phyloP scores from a whole-genome alignment of 345 rosid genomes.

The Arabidopsis suecica region DNA sequence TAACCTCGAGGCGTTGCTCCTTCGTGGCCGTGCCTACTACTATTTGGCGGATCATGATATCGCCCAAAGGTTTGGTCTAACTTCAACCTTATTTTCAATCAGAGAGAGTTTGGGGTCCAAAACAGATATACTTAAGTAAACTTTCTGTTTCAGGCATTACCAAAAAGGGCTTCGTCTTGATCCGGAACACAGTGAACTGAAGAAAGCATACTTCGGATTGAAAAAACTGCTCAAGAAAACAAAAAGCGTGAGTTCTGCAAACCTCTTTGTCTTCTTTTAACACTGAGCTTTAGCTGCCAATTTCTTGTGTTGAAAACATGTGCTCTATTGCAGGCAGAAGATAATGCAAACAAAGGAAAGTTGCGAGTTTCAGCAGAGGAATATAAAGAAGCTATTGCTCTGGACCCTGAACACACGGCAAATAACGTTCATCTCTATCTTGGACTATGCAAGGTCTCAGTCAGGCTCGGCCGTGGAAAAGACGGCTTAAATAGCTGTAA shows the following conservation, averaged over 20 bases:
- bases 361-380: constrained; percentile 91
- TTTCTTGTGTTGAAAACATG: neutral
- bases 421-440: constrained; percentile 91
- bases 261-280: constrained; percentile 7
- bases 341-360: constrained; percentile 87
- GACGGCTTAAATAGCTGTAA: constrained; percentile 85
- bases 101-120: neutral
- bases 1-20: constrained; percentile 84
- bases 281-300: constrained; percentile 23
- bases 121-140: constrained; percentile 21
- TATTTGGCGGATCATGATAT: constrained; percentile 98
- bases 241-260: constrained; percentile 70
- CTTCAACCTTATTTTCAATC: neutral
- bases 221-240: constrained; percentile 95
- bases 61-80: constrained; percentile 72
- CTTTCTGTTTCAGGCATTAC: constrained; percentile 71
- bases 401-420: constrained; percentile 88
- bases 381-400: constrained; percentile 76
- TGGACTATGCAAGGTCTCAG: constrained; percentile 88
- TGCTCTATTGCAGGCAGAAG: constrained; percentile 74
- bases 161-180: constrained; percentile 97
- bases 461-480: constrained; percentile 95
- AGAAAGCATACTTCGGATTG: constrained; percentile 95
- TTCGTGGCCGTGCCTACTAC: constrained; percentile 97
- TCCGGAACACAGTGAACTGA: constrained; percentile 92